Base-by-base conservation (phyloP, 306 rosid species). In the Styphnolobium japonicum region DNA sequence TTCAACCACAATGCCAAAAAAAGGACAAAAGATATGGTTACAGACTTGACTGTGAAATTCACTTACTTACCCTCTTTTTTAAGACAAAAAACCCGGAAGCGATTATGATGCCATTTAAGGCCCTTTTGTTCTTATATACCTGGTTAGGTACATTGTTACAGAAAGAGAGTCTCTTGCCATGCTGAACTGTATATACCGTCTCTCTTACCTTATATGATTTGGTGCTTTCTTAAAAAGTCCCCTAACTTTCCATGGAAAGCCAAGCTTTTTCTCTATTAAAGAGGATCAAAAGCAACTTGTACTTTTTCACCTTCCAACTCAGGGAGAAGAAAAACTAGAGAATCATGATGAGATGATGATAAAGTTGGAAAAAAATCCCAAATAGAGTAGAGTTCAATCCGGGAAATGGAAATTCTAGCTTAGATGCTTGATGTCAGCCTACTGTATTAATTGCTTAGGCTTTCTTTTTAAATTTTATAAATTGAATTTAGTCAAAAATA, bases 21-120 rank as follows among this genome's bases (percentile, higher is more conserved):
- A 58, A 64, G 31, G 77, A 78, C 78, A 57, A 81, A 56, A 22
- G 3, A 58, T 53, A 42, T 72, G 16, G 71, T 85, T 73, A 67
- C 66, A 58, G 19, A 22, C 31, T 68, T 22, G 4, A 58, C 37
- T 33, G 25, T 1, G 4, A 21, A 58, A 42, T n/a, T 71, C 48
- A 79, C 76, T 14, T 22, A 58, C 2, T 66, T 79, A 19, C 77
- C 86, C 71, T 71, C 40, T 29, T 3, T 6, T 16, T 25, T 29
- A 19, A n/a, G 72, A 4, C 40, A 6, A 4, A 48, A 46, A 34
- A 36, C 29, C 10, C 40, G 29, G 25, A 48, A 18, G 14, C 29
- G 23, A 34, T 71, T 34, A 29, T 63, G 15, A 56, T 25, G 40
- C 33, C 40, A 56, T 42, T 40, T 1, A 45, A 48, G 39, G 12